Conservation (phyloP, 306 rosid species). For the Vigna trinervia region DNA sequence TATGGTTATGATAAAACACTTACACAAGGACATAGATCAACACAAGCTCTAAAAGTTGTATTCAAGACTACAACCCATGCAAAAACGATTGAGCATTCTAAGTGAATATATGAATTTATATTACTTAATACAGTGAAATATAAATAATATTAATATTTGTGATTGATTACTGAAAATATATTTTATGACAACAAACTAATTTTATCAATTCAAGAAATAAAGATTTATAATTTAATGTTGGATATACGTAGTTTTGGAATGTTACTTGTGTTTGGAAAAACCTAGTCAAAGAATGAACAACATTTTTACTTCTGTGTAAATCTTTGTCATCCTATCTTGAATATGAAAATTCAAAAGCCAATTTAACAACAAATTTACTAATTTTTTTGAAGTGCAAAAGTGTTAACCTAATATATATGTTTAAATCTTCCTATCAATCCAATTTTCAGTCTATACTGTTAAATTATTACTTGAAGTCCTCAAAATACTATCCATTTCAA, state of each 20-base stretch:
- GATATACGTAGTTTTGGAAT: slow-evolving; percentile 52
- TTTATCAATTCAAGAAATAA: no score
- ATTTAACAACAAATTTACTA: background rate
- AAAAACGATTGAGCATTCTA: no score
- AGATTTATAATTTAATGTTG: background rate
- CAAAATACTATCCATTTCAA: slow-evolving; percentile 69
- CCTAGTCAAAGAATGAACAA: slow-evolving; percentile 65
- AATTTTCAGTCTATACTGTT: slow-evolving; percentile 69
- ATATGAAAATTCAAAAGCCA: slow-evolving; percentile 38
- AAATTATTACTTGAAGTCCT: slow-evolving; percentile 50
- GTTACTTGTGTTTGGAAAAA: slow-evolving; percentile 67
- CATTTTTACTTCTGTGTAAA: slow-evolving; percentile 60
- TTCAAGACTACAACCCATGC: no score
- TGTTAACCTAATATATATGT: background rate
- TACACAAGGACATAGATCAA: no score
- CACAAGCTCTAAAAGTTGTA: no score
- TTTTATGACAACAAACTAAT: no score
- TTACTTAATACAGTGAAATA: no score
- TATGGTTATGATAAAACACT: no score
- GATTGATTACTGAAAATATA: no score
- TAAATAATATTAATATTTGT: no score
- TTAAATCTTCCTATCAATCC: slow-evolving; percentile 59
- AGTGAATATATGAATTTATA: no score
- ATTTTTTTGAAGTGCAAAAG: background rate
- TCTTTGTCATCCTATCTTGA: slow-evolving; percentile 41